Conservation (phyloP, 108 stramenopile genomes). For the Mediolabrus comicus region DNA sequence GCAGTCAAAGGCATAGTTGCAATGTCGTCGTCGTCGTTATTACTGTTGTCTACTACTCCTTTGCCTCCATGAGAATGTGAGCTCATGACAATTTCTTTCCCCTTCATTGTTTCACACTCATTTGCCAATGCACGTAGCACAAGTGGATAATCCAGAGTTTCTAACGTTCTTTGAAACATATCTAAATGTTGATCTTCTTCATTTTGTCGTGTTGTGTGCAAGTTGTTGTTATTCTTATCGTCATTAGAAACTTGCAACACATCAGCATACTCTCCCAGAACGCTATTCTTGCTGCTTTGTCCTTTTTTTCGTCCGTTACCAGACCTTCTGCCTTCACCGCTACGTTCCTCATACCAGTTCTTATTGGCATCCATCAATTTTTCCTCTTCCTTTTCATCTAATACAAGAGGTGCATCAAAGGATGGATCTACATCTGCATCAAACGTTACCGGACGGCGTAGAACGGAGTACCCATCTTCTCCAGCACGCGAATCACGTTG, state of each 20-base stretch:
- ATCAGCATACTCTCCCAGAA: constrained; percentile 8
- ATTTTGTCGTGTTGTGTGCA: background rate
- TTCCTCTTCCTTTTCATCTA: constrained; percentile 33
- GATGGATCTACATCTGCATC: constrained; percentile 61
- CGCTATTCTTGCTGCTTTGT: background rate
- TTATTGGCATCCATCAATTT: constrained; percentile 2
- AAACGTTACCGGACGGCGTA: constrained; percentile 72
- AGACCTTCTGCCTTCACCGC: background rate
- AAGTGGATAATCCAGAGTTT: constrained; percentile 72
- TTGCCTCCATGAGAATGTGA: background rate
- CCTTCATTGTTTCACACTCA: constrained; percentile 60
- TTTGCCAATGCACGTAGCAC: constrained; percentile 55
- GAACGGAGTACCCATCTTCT: constrained; percentile 65
- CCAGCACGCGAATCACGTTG: constrained; percentile 50
- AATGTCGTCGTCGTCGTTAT: background rate
- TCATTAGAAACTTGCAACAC: background rate
- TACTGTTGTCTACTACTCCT: background rate
- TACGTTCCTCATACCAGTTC: constrained; percentile 21
- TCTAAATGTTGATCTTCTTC: constrained; percentile 49
- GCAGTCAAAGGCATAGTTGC: constrained; percentile 55
- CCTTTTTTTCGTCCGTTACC: background rate
- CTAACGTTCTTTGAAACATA: constrained; percentile 63
- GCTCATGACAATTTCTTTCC: constrained; percentile 36
- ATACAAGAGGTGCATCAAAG: constrained; percentile 53
- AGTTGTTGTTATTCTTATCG: constrained; percentile 3